These are phyloP conservation scores for Hanseniaspora gamundiae DNA, from an alignment of 1,139 yeast genomes.

Conservation along the genomic window DNA sequence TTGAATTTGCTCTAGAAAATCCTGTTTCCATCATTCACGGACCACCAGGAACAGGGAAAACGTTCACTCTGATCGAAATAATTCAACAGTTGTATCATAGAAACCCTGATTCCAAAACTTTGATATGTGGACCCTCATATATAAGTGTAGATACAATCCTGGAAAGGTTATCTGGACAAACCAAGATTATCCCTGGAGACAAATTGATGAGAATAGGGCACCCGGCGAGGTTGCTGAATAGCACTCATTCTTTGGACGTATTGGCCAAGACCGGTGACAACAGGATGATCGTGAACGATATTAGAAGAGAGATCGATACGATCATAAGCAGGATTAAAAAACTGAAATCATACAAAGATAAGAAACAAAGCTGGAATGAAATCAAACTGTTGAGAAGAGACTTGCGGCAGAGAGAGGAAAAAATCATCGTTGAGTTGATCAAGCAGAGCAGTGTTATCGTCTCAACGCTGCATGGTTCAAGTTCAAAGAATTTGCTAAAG, in stretches of 20 bases:
- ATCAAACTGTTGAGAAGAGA: constrained; percentile 62
- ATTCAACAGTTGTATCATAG: constrained; percentile 53
- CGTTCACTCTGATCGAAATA: constrained; percentile 77
- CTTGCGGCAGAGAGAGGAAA: constrained; percentile 50
- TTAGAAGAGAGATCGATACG: constrained; percentile 55
- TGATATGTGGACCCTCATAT: constrained; percentile 93
- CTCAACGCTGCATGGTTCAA: constrained; percentile 81
- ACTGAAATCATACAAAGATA: constrained; percentile 50
- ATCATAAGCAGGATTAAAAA: constrained; percentile 46
- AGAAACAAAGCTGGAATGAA: constrained; percentile 41
- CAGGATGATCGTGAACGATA: constrained; percentile 53
- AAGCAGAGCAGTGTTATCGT: constrained; percentile 56
- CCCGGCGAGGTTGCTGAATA: constrained; percentile 69
- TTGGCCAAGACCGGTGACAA: constrained; percentile 51
- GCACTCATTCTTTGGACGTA: constrained; percentile 67
- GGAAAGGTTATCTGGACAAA: constrained; percentile 46
- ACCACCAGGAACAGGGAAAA: constrained; percentile 75
- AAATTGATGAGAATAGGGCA: constrained; percentile 76
- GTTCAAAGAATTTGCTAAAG: constrained; percentile 51
- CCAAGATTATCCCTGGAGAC: constrained; percentile 33
- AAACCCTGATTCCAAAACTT: constrained; percentile 47
- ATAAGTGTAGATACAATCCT: constrained; percentile 88
- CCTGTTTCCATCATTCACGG: constrained; percentile 56
- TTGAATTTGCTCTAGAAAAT: constrained; percentile 36
- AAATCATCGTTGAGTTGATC: constrained; percentile 48